A percentile compares a stretch with the other conserved stretches of the same genome.
These are phyloP conservation scores for Citrus reticulata DNA, from an alignment of 345 rosid species.

Conservation along the genomic window DNA sequence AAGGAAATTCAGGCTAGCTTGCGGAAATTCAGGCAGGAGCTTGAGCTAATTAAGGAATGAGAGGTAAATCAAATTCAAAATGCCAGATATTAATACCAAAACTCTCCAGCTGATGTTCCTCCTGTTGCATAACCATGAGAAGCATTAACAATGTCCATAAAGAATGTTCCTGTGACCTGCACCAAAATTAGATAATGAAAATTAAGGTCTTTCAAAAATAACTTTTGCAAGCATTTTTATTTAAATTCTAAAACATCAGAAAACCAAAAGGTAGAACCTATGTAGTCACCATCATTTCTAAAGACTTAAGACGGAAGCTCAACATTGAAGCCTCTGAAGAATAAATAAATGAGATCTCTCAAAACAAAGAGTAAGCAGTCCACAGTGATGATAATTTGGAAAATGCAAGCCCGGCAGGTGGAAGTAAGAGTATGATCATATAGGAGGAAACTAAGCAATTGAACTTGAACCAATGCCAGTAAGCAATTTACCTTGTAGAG, in stretches of 20 bases:
- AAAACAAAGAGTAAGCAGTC: background rate
- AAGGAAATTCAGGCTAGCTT: background rate
- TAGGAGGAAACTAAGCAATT: background rate
- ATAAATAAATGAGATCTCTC: no score
- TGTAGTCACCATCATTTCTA: background rate
- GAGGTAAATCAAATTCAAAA: background rate
- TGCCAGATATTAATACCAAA: constrained; percentile 55
- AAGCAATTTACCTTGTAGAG: constrained; percentile 63
- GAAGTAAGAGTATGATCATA: background rate
- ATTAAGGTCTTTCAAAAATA: background rate
- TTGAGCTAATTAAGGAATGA: constrained; percentile 6
- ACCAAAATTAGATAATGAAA: constrained; percentile 12
- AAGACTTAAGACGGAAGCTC: background rate
- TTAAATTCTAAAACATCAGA: background rate
- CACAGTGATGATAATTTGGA: background rate
- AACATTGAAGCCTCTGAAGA: background rate
- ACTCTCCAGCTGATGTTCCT: constrained; percentile 76
- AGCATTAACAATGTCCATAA: constrained; percentile 81
- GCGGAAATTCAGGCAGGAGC: background rate
- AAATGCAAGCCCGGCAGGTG: background rate
- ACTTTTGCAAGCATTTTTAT: background rate
- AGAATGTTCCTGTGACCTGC: constrained; percentile 69
- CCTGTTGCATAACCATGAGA: constrained; percentile 94
- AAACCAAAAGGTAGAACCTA: background rate
- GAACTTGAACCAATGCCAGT: background rate